Evolutionary conservation across 306 rosid genomes (phyloP), one percentile per base, ranked within the genome.

Genomic region (Acacia melanoxylon): DNA sequence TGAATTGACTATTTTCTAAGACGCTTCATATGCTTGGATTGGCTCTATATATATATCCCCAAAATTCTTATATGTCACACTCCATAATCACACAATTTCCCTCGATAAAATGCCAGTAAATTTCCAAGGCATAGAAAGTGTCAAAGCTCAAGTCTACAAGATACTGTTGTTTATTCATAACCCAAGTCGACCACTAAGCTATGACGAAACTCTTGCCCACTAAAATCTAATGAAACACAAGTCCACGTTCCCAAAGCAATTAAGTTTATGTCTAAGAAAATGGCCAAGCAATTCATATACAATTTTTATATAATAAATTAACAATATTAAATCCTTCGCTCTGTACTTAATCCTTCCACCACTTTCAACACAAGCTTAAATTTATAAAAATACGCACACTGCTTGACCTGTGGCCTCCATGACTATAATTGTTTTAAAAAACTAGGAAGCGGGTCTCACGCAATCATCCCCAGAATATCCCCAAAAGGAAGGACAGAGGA

Each of bases 371-470:
- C 58, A 24, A 44, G 25, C 6, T 15, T 8, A n/a, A 6, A 17
- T 16, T 66, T 5, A 52, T n/a, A 49, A 51, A 77, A 35, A 77
- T 77, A 82, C 62, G 83, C 78, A 81, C 37, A 79, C 29, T 45
- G 65, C 16, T 6, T 17, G 6, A n/a, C n/a, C 19, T 67, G 66
- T 77, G 72, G 81, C 65, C 14, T 63, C 33, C 46, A 37, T 4
- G 81, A 68, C 15, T n/a, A 42, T 0, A 25, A 25, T 6, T 54
- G 4, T 80, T 82, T 62, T 22, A 62, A 70, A 62, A 70, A 80
- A 48, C 33, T 2, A 6, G 46, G 13, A 44, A 51, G 73, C 65
- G 73, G 82, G 51, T 45, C 6, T 48, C 70, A 6, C 24, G 58
- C 20, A 0, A 42, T 41, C 45, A 69, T 42, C 49, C 51, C 22